A percentile compares a stretch with the other conserved stretches of the same genome.
These are phyloP conservation scores for Podospora anserina DNA, from an alignment of 495 filamentous ascomycete species.

Conservation along the genomic window DNA sequence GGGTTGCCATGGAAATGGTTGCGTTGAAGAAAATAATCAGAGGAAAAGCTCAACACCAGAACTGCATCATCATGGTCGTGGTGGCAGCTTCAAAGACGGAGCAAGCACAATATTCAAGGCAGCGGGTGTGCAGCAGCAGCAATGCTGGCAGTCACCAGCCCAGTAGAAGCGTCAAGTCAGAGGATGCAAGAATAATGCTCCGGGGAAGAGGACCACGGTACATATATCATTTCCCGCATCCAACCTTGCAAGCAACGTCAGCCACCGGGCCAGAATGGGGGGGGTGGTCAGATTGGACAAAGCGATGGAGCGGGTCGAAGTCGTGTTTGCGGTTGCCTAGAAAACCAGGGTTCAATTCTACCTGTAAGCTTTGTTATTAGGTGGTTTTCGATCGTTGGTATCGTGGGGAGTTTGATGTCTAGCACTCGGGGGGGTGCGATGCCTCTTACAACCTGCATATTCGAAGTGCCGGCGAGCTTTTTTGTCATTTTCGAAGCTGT, in stretches of 20 bases:
- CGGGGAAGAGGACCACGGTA: neutral
- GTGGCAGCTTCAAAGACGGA: neutral
- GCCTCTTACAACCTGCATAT: neutral
- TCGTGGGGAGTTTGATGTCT: neutral
- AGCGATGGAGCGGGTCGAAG: neutral
- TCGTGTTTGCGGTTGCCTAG: neutral
- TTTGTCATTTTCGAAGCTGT: neutral
- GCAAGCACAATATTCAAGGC: neutral
- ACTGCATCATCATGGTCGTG: neutral
- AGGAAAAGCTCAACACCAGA: neutral
- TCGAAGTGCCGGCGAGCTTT: neutral
- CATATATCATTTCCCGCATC: neutral
- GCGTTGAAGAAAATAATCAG: neutral
- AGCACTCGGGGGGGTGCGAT: neutral
- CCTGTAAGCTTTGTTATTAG: neutral
- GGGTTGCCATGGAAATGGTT: neutral
- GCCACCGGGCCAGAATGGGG: neutral
- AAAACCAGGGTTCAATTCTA: neutral
- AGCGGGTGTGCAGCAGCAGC: neutral
- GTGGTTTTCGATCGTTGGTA: neutral
- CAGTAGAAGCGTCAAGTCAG: neutral
- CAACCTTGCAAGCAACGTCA: neutral
- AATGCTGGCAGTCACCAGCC: neutral
- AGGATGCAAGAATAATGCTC: neutral
- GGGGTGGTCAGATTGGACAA: neutral